These are phyloP conservation scores for Stachybotrys elegans DNA, from an alignment of 2,329 filamentous ascomycete species.

Conservation along the genomic window DNA sequence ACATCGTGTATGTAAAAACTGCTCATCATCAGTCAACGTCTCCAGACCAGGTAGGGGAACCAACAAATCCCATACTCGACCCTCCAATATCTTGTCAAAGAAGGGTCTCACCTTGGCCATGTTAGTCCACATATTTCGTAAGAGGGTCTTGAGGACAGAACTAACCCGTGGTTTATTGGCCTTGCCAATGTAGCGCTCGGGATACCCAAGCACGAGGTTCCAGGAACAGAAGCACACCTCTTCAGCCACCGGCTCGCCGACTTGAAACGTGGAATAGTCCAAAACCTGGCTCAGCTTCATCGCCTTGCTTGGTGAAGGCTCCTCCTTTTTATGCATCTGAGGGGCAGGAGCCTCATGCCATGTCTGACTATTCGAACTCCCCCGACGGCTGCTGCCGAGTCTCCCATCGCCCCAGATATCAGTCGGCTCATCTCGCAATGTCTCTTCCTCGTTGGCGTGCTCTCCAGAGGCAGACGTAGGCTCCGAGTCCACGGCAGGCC, in stretches of 20 bases:
- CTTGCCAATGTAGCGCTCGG: constrained; percentile 52
- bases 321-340: no score
- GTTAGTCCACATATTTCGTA: constrained; percentile 9
- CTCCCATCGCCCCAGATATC: no score
- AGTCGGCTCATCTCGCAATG: no score
- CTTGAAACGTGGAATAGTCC: constrained; percentile 16
- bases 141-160: constrained; percentile 12
- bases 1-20: constrained; percentile 63
- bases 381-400: no score
- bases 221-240: constrained; percentile 42
- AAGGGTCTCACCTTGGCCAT: constrained; percentile 34
- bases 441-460: constrained; percentile 5
- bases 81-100: constrained; percentile 56
- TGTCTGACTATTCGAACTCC: no score
- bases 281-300: no score
- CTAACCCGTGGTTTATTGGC: constrained; percentile 42
- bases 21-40: not conserved
- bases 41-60: no score
- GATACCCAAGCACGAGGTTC: constrained; percentile 52
- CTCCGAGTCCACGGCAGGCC: no score
- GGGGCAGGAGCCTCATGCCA: no score
- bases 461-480: not conserved
- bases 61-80: constrained; percentile 72
- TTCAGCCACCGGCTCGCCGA: constrained; percentile 17
- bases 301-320: not conserved